A percentile compares a stretch with the other conserved stretches of the same genome.
Conservation (phyloP, 331 rosid genomes). For the Quercus lobata region DNA sequence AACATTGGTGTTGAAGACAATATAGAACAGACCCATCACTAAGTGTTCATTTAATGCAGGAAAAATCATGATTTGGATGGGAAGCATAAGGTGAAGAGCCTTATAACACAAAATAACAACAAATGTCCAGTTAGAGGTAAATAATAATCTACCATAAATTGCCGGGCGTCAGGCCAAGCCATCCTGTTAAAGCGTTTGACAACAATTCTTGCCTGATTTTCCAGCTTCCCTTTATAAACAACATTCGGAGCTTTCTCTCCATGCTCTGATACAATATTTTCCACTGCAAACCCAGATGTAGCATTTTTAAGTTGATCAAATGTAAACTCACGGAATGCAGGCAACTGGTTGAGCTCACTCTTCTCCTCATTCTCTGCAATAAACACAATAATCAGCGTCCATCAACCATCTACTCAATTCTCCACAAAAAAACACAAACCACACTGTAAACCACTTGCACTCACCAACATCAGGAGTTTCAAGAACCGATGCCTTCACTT, state of each 20-base stretch:
- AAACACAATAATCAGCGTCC: slow-evolving; percentile 12
- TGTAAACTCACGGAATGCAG: slow-evolving; percentile 59
- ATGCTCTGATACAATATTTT: slow-evolving; percentile 83
- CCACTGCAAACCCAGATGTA: slow-evolving; percentile 84
- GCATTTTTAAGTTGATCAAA: slow-evolving; percentile 77
- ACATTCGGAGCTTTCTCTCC: slow-evolving; percentile 93
- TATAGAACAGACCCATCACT: background rate
- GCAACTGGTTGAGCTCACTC: slow-evolving; percentile 47
- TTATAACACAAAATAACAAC: background rate
- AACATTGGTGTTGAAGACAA: slow-evolving; percentile 1
- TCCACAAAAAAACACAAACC: background rate
- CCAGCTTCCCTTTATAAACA: slow-evolving; percentile 85
- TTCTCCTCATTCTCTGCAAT: slow-evolving; percentile 61
- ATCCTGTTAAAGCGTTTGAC: slow-evolving; percentile 76
- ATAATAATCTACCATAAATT: slow-evolving; percentile 55
- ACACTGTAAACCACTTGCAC: slow-evolving; percentile 16
- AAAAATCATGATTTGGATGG: background rate
- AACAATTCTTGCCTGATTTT: slow-evolving; percentile 74
- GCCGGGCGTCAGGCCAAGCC: slow-evolving; percentile 85
- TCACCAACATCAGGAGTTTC: slow-evolving; percentile 69
- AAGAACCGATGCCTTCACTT: slow-evolving; percentile 69
- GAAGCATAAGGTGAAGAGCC: background rate
- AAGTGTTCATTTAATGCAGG: slow-evolving; percentile 10
- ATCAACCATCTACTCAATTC: slow-evolving; percentile 14
- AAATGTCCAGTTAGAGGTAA: background rate